Conservation (phyloP, 2,329 filamentous ascomycete species). For the Raffaelea arxii region DNA sequence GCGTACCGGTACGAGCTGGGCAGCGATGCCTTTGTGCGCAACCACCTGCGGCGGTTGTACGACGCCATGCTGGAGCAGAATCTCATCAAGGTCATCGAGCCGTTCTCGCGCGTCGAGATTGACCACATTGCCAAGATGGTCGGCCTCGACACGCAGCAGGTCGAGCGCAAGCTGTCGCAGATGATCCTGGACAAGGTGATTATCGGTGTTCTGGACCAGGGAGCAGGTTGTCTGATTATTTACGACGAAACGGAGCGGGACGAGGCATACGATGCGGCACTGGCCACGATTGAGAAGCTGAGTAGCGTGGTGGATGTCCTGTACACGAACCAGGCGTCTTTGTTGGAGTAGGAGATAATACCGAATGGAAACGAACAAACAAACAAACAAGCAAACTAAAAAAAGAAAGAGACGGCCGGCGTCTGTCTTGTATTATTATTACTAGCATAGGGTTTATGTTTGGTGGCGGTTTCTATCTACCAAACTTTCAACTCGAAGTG, state of each 20-base stretch:
- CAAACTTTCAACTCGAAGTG: too few species aligned
- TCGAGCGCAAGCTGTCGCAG: constrained; percentile 95
- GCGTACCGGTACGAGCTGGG: constrained; percentile 90
- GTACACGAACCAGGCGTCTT: constrained; percentile 93
- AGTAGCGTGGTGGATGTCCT: constrained; percentile 95
- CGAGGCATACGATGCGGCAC: constrained; percentile 84
- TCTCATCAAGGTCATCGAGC: constrained; percentile 98
- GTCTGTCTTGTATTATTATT: constrained; percentile 5
- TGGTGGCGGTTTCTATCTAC: background rate
- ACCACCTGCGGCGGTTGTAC: constrained; percentile 90
- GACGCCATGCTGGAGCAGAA: constrained; percentile 99
- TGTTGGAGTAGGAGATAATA: constrained; percentile 63
- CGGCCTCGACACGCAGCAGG: constrained; percentile 87
- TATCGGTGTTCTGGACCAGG: constrained; percentile 92
- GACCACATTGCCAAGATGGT: constrained; percentile 97
- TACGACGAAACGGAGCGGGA: constrained; percentile 93
- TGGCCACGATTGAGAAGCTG: constrained; percentile 93
- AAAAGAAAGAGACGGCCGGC: background rate
- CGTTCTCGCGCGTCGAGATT: constrained; percentile 94
- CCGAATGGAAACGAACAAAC: background rate
- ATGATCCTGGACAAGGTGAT: constrained; percentile 99
- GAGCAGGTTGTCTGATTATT: constrained; percentile 93
- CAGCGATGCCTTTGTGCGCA: constrained; percentile 90
- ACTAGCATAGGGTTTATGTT: too few species aligned
- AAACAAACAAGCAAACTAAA: background rate